Evolutionary conservation across 495 filamentous ascomycete species (phyloP), one percentile per base, ranked within the genome.

Genomic region (Aspergillus conjunctus): DNA sequence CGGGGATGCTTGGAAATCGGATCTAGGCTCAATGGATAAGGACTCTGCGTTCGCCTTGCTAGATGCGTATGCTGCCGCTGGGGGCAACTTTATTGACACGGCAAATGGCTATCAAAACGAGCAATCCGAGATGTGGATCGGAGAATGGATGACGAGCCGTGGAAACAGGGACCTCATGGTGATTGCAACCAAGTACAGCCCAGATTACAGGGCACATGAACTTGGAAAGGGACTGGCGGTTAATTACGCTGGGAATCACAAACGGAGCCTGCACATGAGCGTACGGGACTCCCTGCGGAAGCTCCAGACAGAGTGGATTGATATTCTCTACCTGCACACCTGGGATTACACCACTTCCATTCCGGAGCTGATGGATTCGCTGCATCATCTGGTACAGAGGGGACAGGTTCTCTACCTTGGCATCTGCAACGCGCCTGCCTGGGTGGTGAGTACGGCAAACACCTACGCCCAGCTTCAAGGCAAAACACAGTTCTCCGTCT

Each of bases 341-440:
- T n/a, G n/a, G n/a, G n/a, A n/a, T n/a, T n/a, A n/a, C n/a, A n/a
- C n/a, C n/a, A n/a, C n/a, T n/a, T n/a, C n/a, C n/a, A n/a, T n/a
- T n/a, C n/a, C n/a, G n/a, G n/a, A n/a, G n/a, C n/a, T n/a, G n/a
- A n/a, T n/a, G n/a, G n/a, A n/a, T n/a, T n/a, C n/a, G n/a, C n/a
- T n/a, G n/a, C n/a, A n/a, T n/a, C n/a, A n/a, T n/a, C n/a, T n/a
- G n/a, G n/a, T n/a, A n/a, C n/a, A n/a, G n/a, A n/a, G n/a, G n/a
- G n/a, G n/a, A n/a, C n/a, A n/a, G n/a, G n/a, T n/a, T n/a, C n/a
- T n/a, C n/a, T n/a, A n/a, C n/a, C 75, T 88, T 0, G 85, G 85
- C 17, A 78, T 86, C 54, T 81, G 75, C 31, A 82, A 87, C 64
- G 78, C 77, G 1, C 85, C 85, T 0, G 85, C 85, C n/a, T 88